These are phyloP conservation scores for Phytopythium montanum DNA, from an alignment of 352 stramenopile species.

Conservation along the genomic window DNA sequence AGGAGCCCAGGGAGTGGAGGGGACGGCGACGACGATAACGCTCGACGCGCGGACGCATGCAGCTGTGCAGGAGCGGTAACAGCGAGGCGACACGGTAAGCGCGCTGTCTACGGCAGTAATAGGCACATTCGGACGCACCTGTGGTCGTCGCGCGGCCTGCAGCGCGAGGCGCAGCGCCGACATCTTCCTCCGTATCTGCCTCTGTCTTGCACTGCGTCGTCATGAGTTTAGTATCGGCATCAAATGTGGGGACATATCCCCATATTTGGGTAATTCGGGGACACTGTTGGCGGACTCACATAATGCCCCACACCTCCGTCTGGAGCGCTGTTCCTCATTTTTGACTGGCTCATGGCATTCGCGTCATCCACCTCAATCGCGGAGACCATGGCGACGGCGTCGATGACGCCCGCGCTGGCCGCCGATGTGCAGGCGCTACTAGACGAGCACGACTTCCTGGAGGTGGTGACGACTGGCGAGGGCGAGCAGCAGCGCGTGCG, in stretches of 20 bases:
- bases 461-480: slow-evolving; percentile 43
- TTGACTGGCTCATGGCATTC: neutral
- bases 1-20: slow-evolving; percentile 14
- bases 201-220: too few species aligned
- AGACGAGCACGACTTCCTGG: slow-evolving; percentile 44
- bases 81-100: neutral
- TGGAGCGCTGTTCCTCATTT: neutral
- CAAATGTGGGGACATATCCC: slow-evolving; percentile 4
- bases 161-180: neutral
- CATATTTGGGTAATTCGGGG: slow-evolving; percentile 13
- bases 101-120: neutral
- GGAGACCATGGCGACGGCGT: neutral
- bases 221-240: too few species aligned
- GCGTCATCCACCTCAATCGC: neutral
- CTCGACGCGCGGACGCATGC: neutral
- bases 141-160: neutral
- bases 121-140: neutral
- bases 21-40: slow-evolving; percentile 9
- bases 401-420: slow-evolving; percentile 19
- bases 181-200: slow-evolving; percentile 3
- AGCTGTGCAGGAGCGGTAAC: neutral
- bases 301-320: neutral
- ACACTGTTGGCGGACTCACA: neutral
- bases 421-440: slow-evolving; percentile 39
- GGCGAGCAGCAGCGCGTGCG: slow-evolving; percentile 44